Base-by-base conservation (phyloP, 305 asterid genomes). In the Fraxinus velutina region DNA sequence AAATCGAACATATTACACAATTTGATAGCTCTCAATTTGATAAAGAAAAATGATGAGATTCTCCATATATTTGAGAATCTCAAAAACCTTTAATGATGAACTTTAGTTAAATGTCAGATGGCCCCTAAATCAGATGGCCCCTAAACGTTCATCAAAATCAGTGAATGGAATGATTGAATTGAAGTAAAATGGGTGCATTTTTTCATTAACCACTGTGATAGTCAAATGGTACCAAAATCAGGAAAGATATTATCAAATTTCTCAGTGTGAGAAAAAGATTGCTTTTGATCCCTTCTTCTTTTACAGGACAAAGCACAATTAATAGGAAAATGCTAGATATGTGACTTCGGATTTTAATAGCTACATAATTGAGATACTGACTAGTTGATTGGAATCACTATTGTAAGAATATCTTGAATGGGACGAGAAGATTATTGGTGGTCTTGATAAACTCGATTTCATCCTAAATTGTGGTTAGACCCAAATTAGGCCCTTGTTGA, bases 181-280 rank as follows among this genome's bases (percentile, higher is more conserved):
- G 62, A 33, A 55, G 33, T 33, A 82, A 78, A 84, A 78, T 82
- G 77, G 78, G 37, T 80, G 66, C 8, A 32, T 77, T 86, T 47
- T 47, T 13, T 78, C 78, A 72, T 34, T 81, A 84, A 47, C 76
- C 73, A 92, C 90, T 90, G 92, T 91, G 83, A 79, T 86, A 66
- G 94, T 92, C 93, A 91, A 92, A 89, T 85, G 79, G 73, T 84
- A 83, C 87, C 57, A 83, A 82, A 85, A 83, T 4, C 73, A 37
- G 55, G 80, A 83, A 79, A 52, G 84, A 60, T 88, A 81, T 81
- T 83, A 86, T 80, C 88, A 87, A 85, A 85, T 81, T 85, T 80
- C 83, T 86, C 68, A 87, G 88, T 89, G 93, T 85, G 79, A 79
- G 47, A 82, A 88, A 87, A 91, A 85, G 91, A 83, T 78, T 85